Evolutionary conservation across 495 filamentous ascomycete genomes (phyloP), one percentile per base, ranked within the genome.

Genomic region (Tetracladium marchalianum): DNA sequence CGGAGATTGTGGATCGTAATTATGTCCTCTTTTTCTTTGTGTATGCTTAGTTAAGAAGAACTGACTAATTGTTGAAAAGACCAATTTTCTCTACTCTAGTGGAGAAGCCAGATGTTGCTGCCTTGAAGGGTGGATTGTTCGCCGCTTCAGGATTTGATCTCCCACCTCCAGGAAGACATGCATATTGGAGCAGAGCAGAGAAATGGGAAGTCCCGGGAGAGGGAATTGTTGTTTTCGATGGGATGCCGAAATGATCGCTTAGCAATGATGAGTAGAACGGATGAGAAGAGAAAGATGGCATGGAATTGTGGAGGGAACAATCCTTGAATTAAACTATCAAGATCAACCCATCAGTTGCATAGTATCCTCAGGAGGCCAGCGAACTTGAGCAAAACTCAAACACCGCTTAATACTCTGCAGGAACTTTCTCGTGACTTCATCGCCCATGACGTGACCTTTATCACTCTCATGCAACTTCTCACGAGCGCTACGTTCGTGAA

Each of bases 361-460:
- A 44, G 85, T 71, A 70, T 98, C 90, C 59, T 92, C 83, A 10
- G 92, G 93, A 39, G 87, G 86, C 92, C 92, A 98, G 54, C 92
- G 77, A 16, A 89, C 87, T 69, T 98, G 92, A 22, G 92, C 90
- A 72, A 95, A 98, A 51, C 87, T 95, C 55, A 98, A 64, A 61
- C 90, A 97, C 42, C 92, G 72, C 72, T 98, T 98, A 61, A 98
- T 97, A 56, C 92, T 95, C 69, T 98, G 92, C 49, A 98, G 63
- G 53, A 88, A 95, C 70, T 97, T 97, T 50, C 92, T 72, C 40
- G 92, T 98, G 24, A 81, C 76, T 68, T 98, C 92, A 61, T 97
- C 90, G 49, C 87, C 89, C 78, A 98, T 87, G 58, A 98, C 95
- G 64, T 98, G 93, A 5, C 90, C 92, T 50, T 87, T 77, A 59